Conservation (phyloP, 169 alveolate species). For the Cyclospora cayetanensis region DNA sequence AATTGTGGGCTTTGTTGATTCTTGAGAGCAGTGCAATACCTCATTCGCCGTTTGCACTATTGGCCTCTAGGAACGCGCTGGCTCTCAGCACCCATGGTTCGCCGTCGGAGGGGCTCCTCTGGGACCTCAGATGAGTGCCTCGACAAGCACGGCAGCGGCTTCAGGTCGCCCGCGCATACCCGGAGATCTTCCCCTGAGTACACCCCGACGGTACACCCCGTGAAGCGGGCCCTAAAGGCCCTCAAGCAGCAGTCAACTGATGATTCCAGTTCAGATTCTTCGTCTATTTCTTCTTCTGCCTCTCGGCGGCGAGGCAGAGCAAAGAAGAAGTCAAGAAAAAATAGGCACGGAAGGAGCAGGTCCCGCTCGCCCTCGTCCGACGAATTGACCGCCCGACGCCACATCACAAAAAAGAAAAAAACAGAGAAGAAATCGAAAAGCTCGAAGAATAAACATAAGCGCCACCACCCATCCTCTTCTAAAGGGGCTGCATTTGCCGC, state of each 20-base stretch:
- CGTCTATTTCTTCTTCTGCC: background rate
- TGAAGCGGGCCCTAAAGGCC: no score
- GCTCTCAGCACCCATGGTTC: no score
- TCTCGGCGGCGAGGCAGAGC: no score
- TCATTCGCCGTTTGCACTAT: no score
- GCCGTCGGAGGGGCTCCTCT: no score
- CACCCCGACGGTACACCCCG: constrained; percentile 12
- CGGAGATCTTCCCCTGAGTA: constrained; percentile 21
- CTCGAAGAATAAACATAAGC: no score
- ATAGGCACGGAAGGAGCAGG: background rate
- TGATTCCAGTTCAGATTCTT: background rate
- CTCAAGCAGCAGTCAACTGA: background rate
- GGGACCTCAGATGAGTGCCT: no score
- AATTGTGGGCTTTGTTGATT: no score
- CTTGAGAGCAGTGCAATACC: no score
- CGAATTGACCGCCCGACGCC: background rate
- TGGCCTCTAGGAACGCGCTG: no score
- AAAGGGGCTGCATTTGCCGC: background rate
- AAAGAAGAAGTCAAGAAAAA: background rate
- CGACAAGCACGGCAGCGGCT: background rate
- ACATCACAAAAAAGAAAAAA: background rate
- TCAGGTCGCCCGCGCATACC: background rate
- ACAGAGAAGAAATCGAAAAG: background rate
- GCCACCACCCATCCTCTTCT: background rate
- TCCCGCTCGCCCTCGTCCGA: background rate